phyloP scores from a whole-genome alignment of 768 basidiomycete species.

The Calocera cornea region DNA sequence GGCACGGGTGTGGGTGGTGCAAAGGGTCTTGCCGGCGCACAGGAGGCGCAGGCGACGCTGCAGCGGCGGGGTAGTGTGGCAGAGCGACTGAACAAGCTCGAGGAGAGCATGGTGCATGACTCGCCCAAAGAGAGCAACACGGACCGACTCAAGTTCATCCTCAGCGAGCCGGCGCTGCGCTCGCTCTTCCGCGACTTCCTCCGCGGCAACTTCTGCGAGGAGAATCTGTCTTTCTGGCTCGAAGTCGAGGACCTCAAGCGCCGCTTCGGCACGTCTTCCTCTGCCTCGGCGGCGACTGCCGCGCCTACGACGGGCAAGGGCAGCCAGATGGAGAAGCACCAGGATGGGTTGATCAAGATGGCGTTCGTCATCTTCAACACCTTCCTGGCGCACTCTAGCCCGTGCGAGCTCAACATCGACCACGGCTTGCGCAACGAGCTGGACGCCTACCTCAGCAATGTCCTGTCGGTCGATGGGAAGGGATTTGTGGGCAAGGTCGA shows the following conservation, averaged over 20 bases:
- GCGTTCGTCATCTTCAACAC: constrained; percentile 89
- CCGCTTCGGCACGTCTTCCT: constrained; percentile 90
- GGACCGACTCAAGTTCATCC: constrained; percentile 76
- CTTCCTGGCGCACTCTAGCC: constrained; percentile 90
- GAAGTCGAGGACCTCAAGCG: constrained; percentile 96
- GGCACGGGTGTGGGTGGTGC: neutral
- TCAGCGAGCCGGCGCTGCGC: constrained; percentile 82
- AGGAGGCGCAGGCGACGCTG: constrained; percentile 38
- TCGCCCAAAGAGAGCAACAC: constrained; percentile 75
- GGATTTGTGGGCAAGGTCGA: constrained; percentile 68
- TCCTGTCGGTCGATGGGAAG: constrained; percentile 71
- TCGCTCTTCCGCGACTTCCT: constrained; percentile 90
- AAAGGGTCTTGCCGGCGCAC: neutral
- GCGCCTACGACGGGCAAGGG: constrained; percentile 29
- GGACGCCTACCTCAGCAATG: constrained; percentile 82
- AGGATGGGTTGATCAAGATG: constrained; percentile 85
- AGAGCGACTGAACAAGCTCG: constrained; percentile 51
- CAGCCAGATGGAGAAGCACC: constrained; percentile 87
- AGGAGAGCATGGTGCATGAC: constrained; percentile 34
- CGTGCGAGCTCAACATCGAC: constrained; percentile 95
- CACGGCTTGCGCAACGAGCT: constrained; percentile 91
- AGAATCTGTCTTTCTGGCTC: constrained; percentile 94
- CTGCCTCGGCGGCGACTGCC: constrained; percentile 42
- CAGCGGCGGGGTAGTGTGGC: constrained; percentile 67
- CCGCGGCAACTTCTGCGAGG: constrained; percentile 90